A percentile compares a stretch with the other conserved stretches of the same genome.
Conservation (phyloP, 2,329 filamentous ascomycete species). For the Claviceps cyperi region DNA sequence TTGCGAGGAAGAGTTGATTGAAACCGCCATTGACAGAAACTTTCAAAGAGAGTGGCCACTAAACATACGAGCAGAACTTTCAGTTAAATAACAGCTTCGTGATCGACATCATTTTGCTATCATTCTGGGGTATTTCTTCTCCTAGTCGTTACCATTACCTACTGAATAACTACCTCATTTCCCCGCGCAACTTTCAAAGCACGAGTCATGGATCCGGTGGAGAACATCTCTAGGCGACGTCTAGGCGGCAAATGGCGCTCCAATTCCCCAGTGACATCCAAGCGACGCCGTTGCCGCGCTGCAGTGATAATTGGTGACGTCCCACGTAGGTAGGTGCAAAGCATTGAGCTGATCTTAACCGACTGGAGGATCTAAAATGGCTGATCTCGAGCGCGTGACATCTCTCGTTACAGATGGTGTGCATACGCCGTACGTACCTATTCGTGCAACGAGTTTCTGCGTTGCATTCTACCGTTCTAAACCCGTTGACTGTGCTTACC, state of each 20-base stretch:
- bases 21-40: background rate
- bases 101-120: background rate
- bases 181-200: background rate
- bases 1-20: background rate
- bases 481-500: background rate
- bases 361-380: slow-evolving; percentile 2
- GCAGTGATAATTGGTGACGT: background rate
- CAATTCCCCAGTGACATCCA: background rate
- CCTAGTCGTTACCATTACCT: background rate
- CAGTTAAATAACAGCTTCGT: background rate
- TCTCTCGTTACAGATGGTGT: too few species aligned
- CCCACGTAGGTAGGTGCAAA: background rate
- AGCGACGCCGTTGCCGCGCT: background rate
- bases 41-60: background rate
- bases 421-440: too few species aligned
- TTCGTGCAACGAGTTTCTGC: background rate
- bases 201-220: background rate
- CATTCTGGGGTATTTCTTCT: background rate
- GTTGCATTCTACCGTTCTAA: background rate
- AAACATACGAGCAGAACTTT: background rate
- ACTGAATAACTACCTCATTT: background rate
- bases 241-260: slow-evolving; percentile 3
- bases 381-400: background rate
- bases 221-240: background rate
- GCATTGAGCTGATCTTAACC: background rate